Evolutionary conservation across 2,329 filamentous ascomycete species (phyloP).

Genomic region (Penicillium sp.): DNA sequence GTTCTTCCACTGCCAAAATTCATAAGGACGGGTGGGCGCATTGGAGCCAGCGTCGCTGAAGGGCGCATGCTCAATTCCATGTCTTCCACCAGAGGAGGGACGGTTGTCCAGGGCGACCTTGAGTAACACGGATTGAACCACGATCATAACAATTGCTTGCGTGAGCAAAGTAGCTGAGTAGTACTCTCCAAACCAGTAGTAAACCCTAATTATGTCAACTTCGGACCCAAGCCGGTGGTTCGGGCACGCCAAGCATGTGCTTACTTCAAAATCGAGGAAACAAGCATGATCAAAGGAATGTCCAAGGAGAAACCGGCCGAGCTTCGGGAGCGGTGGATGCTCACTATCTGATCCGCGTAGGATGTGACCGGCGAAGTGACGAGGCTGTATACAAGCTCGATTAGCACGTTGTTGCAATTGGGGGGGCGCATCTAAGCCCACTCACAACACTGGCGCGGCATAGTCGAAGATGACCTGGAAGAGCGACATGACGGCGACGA

Average conservation of each 20-base stretch:
- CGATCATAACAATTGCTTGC: constrained; percentile 62
- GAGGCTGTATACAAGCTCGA: constrained; percentile 45
- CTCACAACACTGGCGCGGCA: constrained; percentile 53
- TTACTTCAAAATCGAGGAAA: constrained; percentile 64
- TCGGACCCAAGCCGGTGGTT: not conserved
- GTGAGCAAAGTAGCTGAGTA: constrained; percentile 61
- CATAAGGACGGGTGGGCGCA: constrained; percentile 53
- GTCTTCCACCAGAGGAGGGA: constrained; percentile 42
- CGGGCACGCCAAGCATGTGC: constrained; percentile 7
- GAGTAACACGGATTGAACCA: constrained; percentile 58
- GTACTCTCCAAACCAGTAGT: constrained; percentile 66
- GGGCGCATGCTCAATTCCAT: constrained; percentile 43
- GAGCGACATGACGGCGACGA: constrained; percentile 42
- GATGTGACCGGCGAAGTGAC: constrained; percentile 64
- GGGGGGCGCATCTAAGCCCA: not conserved
- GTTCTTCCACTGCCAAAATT: constrained; percentile 65
- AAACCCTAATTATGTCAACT: constrained; percentile 49
- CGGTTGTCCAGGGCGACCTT: constrained; percentile 63
- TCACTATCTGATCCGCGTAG: constrained; percentile 68
- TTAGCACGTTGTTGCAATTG: constrained; percentile 3
- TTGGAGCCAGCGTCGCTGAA: constrained; percentile 35
- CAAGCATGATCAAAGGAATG: constrained; percentile 67
- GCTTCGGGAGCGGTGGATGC: constrained; percentile 60
- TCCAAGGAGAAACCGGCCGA: constrained; percentile 67
- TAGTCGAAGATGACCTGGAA: constrained; percentile 45